Evolutionary conservation across 2,329 filamentous ascomycete species (phyloP).

Genomic region (Verticillium nubilum): DNA sequence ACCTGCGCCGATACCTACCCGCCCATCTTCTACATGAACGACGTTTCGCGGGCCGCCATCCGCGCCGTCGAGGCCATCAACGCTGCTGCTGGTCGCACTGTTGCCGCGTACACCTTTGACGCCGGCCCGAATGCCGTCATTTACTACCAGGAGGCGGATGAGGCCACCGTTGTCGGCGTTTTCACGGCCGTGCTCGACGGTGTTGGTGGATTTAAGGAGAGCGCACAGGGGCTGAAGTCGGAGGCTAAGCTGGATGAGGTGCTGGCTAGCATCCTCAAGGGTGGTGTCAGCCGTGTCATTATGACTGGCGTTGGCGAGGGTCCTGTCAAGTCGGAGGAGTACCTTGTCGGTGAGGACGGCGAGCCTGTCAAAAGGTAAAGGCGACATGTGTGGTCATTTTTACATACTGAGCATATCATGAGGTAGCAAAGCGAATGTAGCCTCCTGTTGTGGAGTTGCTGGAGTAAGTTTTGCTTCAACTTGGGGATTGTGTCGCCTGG

Average conservation of each 20-base stretch:
- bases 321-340: slow-evolving; percentile 72
- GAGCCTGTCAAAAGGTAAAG: slow-evolving; percentile 31
- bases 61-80: slow-evolving; percentile 89
- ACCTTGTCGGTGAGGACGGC: slow-evolving; percentile 65
- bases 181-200: slow-evolving; percentile 63
- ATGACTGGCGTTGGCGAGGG: slow-evolving; percentile 88
- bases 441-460: neutral
- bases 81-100: slow-evolving; percentile 64
- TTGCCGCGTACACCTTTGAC: slow-evolving; percentile 96
- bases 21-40: slow-evolving; percentile 98
- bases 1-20: slow-evolving; percentile 92
- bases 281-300: slow-evolving; percentile 84
- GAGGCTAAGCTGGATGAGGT: slow-evolving; percentile 58
- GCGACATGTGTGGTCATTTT: neutral
- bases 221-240: slow-evolving; percentile 45
- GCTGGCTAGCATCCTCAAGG: slow-evolving; percentile 61
- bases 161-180: slow-evolving; percentile 66
- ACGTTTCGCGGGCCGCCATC: slow-evolving; percentile 82
- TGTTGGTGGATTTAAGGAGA: slow-evolving; percentile 68
- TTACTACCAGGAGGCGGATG: slow-evolving; percentile 84
- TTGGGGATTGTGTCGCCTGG: too few species aligned
- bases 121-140: slow-evolving; percentile 95
- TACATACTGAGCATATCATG: neutral
- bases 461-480: neutral
- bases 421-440: neutral